Evolutionary conservation across 2,329 filamentous ascomycete species (phyloP).

Genomic region (Talaromyces sp.): DNA sequence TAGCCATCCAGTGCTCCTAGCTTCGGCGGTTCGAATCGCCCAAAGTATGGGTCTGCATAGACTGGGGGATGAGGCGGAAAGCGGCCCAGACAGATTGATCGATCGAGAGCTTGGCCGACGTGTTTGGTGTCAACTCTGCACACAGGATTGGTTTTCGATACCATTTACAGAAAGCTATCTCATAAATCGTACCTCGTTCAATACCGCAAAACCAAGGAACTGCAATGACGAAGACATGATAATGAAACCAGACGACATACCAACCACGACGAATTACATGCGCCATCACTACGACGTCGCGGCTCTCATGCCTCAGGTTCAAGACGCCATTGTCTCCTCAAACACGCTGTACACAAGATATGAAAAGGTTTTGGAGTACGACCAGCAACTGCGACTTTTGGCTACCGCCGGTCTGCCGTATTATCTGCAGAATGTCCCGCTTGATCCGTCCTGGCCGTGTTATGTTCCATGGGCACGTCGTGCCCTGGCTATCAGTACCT

Average conservation of each 20-base stretch:
- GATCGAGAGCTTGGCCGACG: slow-evolving; percentile 12
- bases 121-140: slow-evolving; percentile 13
- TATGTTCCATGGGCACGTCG: slow-evolving; percentile 39
- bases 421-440: slow-evolving; percentile 11
- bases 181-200: slow-evolving; percentile 36
- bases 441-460: slow-evolving; percentile 32
- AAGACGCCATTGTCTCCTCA: slow-evolving; percentile 35
- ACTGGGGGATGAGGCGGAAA: background rate
- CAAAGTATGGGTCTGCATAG: slow-evolving; percentile 10
- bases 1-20: slow-evolving; percentile 3
- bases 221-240: slow-evolving; percentile 34
- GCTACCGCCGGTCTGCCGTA: slow-evolving; percentile 5
- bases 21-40: slow-evolving; percentile 8
- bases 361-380: slow-evolving; percentile 36
- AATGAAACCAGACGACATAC: slow-evolving; percentile 21
- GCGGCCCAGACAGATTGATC: background rate
- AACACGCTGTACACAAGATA: slow-evolving; percentile 36
- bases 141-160: slow-evolving; percentile 38
- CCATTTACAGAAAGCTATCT: slow-evolving; percentile 36
- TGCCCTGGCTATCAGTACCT: slow-evolving; percentile 35
- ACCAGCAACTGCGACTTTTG: slow-evolving; percentile 22
- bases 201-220: slow-evolving; percentile 30
- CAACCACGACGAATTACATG: slow-evolving; percentile 1
- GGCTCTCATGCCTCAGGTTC: slow-evolving; percentile 32
- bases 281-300: slow-evolving; percentile 13